Evolutionary conservation across 140 eudicot species (phyloP), one percentile per base, ranked within the genome.

Genomic region (Ambrosia hybrid): DNA sequence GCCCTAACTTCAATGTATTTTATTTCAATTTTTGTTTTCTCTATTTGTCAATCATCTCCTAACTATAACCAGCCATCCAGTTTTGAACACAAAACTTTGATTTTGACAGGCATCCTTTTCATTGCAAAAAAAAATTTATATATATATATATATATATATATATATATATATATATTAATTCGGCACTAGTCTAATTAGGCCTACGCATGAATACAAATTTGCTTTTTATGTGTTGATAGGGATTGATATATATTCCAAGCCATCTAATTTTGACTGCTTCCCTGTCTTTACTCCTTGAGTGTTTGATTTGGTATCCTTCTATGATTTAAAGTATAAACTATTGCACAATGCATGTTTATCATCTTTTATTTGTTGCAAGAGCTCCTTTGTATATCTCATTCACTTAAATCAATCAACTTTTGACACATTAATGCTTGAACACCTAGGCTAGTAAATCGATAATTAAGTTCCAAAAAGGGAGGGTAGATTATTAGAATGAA

Each of bases 181-280:
- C 13, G 14, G 49, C 49, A 59, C 49, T 43, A 67, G 80, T 76
- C 80, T 46, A 6, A 57, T 4, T 33, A 69, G 71, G 73, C 67
- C 41, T 33, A 56, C 79, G 11, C 58, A 66, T 57, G 57, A 70
- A 51, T 60, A 70, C 76, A 61, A 60, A 36, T 77, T 77, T 51
- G 72, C 48, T 70, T 69, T 68, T 43, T 57, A n/a, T 51, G 68
- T 41, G 8, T 8, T 46, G 77, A 73, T 14, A 17, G 51, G 4
- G 69, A 59, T 76, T 13, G 51, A 76, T 68, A 68, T 68, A 30
- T 30, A 30, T 30, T 30, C 51, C 66, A 51, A 61, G 76, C 81
- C 57, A 52, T 60, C 65, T 70, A 37, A 34, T 37, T 16, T 70
- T 70, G 81, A 77, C 69, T 61, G 43, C 65, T 76, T 49, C 71